phyloP scores from a whole-genome alignment of 2,329 filamentous ascomycete genomes.

The Exophiala aquamarina region DNA sequence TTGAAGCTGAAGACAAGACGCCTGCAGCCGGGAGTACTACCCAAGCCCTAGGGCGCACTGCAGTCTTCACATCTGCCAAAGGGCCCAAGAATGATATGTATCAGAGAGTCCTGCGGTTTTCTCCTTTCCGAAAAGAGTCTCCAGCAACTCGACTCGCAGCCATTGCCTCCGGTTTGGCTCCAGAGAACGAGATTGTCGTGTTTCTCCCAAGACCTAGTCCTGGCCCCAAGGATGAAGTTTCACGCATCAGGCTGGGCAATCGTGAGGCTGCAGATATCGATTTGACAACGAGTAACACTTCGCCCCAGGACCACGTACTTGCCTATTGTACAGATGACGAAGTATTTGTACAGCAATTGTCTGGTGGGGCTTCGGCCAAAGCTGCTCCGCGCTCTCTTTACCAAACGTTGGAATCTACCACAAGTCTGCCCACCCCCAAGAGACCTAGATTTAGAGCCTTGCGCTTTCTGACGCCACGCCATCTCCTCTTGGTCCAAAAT shows the following conservation, averaged over 20 bases:
- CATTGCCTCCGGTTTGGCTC: constrained; percentile 74
- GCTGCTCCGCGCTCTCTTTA: constrained; percentile 21
- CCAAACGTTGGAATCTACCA: constrained; percentile 20
- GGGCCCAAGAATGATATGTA: constrained; percentile 57
- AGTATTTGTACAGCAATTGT: constrained; percentile 66
- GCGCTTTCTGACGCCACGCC: constrained; percentile 44
- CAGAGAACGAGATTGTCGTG: constrained; percentile 73
- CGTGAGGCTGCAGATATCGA: constrained; percentile 48
- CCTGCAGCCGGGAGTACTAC: constrained; percentile 17
- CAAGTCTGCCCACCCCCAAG: constrained; percentile 27
- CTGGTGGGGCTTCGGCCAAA: constrained; percentile 47
- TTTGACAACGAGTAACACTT: constrained; percentile 14
- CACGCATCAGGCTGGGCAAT: constrained; percentile 51
- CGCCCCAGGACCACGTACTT: constrained; percentile 58
- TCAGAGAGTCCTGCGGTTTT: constrained; percentile 59
- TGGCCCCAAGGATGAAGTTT: constrained; percentile 56
- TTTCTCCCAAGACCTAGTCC: constrained; percentile 63
- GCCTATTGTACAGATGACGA: constrained; percentile 77
- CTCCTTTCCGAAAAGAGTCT: constrained; percentile 47
- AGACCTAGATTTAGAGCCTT: constrained; percentile 48
- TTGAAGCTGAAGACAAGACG: constrained; percentile 23
- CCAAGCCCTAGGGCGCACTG: constrained; percentile 34
- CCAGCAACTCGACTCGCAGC: constrained; percentile 62
- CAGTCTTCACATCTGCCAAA: constrained; percentile 33
- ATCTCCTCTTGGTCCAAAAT: constrained; percentile 58